Evolutionary conservation across 345 rosid species (phyloP).

Genomic region (Dipteronia sinensis): DNA sequence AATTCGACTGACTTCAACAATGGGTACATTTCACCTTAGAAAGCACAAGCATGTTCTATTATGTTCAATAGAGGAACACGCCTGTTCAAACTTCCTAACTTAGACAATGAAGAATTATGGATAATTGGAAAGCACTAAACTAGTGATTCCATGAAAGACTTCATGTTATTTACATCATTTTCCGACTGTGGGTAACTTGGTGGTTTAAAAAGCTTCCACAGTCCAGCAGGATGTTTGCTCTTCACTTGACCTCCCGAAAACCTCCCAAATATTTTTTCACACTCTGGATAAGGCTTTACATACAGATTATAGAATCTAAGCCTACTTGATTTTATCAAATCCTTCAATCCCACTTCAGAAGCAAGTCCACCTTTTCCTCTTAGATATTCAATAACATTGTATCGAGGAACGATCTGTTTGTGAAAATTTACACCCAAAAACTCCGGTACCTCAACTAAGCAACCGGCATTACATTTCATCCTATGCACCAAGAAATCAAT

Average conservation of each 20-base stretch:
- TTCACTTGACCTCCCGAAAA: slow-evolving; percentile 40
- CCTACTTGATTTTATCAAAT: slow-evolving; percentile 68
- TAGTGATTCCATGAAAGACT: slow-evolving; percentile 55
- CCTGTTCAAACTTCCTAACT: background rate
- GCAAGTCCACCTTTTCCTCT: slow-evolving; percentile 66
- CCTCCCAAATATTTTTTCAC: slow-evolving; percentile 70
- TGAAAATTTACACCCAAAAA: slow-evolving; percentile 73
- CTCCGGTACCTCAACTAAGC: slow-evolving; percentile 78
- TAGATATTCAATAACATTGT: slow-evolving; percentile 67
- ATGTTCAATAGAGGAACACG: background rate
- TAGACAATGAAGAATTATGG: too few relatives aligned
- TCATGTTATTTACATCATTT: slow-evolving; percentile 63
- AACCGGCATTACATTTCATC: slow-evolving; percentile 49
- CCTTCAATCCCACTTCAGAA: slow-evolving; percentile 62
- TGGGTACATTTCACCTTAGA: background rate
- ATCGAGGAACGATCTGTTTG: slow-evolving; percentile 76
- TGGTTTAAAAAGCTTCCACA: slow-evolving; percentile 76
- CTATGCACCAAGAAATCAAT: slow-evolving; percentile 55
- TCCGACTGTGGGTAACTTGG: slow-evolving; percentile 42
- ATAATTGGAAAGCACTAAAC: slow-evolving; percentile 30
- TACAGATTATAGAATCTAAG: slow-evolving; percentile 72
- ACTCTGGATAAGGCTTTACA: slow-evolving; percentile 90
- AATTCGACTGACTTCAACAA: background rate
- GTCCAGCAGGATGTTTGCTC: slow-evolving; percentile 52
- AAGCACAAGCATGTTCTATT: background rate